These are phyloP conservation scores for Tolypocladium amazonense DNA, from an alignment of 2,329 filamentous ascomycete genomes.

Conservation along the genomic window DNA sequence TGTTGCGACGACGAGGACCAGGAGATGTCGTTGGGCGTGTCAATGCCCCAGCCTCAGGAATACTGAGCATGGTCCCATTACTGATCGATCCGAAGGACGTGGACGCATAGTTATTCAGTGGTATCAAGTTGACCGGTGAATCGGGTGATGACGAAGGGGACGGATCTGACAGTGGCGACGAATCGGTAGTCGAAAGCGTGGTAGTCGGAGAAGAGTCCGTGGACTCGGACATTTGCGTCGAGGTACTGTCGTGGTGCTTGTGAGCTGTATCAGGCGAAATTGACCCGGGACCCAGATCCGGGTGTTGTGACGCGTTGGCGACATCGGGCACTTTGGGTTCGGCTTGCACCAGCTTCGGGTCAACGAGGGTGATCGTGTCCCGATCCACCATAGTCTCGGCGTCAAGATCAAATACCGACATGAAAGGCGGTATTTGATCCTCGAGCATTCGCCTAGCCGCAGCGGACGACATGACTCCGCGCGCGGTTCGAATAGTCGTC, in stretches of 20 bases:
- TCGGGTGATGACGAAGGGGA: conserved; percentile 90
- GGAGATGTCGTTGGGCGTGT: conserved; percentile 57
- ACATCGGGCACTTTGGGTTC: conserved; percentile 28
- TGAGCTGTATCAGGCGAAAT: conserved; percentile 42
- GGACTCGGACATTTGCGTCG: conserved; percentile 69
- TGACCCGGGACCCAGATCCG: conserved; percentile 26
- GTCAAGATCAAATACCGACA: conserved; percentile 64
- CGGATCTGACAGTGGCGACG: conserved; percentile 78
- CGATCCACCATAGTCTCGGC: conserved; percentile 41
- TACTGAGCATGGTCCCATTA: conserved; percentile 21
- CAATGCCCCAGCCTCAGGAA: conserved; percentile 30
- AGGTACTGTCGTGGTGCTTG: conserved; percentile 68
- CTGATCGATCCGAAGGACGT: conserved; percentile 43
- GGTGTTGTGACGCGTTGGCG: conserved; percentile 24
- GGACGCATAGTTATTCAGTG: conserved; percentile 57
- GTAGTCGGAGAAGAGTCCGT: conserved; percentile 93
- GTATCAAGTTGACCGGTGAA: conserved; percentile 67
- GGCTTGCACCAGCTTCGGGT: conserved; percentile 41
- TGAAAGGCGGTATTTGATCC: conserved; percentile 65
- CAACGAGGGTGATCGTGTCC: conserved; percentile 42
- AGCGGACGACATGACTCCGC: conserved; percentile 48
- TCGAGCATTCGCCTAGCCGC: conserved; percentile 51
- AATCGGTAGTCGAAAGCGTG: conserved; percentile 85
- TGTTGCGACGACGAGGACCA: conserved; percentile 65
- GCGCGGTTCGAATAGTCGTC: not conserved